Base-by-base conservation (phyloP, 805 yeast species). In the Barnettozyma sp. region DNA sequence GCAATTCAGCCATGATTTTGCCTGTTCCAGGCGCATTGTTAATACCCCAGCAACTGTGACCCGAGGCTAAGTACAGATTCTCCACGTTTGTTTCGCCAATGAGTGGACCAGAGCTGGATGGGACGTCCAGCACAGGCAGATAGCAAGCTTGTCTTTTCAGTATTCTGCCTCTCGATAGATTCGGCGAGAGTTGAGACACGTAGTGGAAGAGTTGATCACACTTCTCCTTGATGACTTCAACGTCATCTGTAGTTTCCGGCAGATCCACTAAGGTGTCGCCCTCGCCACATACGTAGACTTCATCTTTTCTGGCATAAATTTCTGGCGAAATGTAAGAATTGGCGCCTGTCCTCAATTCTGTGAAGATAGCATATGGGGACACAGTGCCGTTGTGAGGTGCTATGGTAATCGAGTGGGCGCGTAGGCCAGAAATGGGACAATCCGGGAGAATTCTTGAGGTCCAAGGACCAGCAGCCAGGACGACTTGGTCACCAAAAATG, bases 11-110 rank as follows among this genome's bases (percentile, higher is more conserved):
- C 78, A 90, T 71, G 25, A 92, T 70, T 53, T 85, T 77, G n/a
- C 98, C 98, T 0, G 97, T 88, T 4, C 83, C 97, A 1, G 97
- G 97, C 0, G 96, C 96, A 59, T 92, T 90, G 62, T 90, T 92
- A 44, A 90, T 92, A 16, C 98, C 98, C 98, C 98, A 90, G 62
- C 97, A 92, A 12, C 95, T 82, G 59, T 90, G 98, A 0, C 97
- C 98, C 12, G 90, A 75, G 3, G 96, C 95, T 38, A 90, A 58
- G 49, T 65, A 82, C 42, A 90, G 63, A 41, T 79, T 78, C 16
- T 72, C 75, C 7, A 88, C 94, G 51, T 87, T 87, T 0, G 97
- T 90, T 49, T 84, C 90, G 30, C 98, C 98, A 48, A 90, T 79
- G 36, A 92, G 65, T 0, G 98, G 98, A 6, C 98, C 98, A 2